Evolutionary conservation across 495 filamentous ascomycete species (phyloP).

Genomic region (Penicilliopsis zonata): DNA sequence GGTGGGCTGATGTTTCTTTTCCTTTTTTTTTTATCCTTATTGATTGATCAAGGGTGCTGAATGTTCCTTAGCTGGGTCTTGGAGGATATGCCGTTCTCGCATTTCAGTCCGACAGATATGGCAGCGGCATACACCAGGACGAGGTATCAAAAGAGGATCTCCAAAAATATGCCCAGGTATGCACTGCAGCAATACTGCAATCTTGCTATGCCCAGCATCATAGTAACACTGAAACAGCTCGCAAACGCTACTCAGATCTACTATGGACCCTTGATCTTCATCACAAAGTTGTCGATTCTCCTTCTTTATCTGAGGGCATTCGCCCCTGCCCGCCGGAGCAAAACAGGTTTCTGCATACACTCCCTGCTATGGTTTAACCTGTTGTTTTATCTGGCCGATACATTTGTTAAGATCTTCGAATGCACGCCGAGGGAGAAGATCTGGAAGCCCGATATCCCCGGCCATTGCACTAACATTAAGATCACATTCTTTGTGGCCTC

Average conservation of each 20-base stretch:
- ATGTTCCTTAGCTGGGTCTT: constrained; percentile 8
- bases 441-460: constrained; percentile 14
- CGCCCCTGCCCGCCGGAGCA: constrained; percentile 12
- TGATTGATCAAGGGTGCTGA: too few species aligned
- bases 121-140: constrained; percentile 7
- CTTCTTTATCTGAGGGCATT: constrained; percentile 28
- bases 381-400: constrained; percentile 19
- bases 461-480: constrained; percentile 18
- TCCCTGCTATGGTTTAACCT: constrained; percentile 18
- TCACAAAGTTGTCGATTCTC: constrained; percentile 28
- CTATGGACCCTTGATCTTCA: constrained; percentile 23
- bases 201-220: not conserved
- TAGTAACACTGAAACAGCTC: constrained; percentile 10
- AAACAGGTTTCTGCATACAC: constrained; percentile 18
- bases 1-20: too few species aligned
- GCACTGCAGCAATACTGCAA: too few species aligned
- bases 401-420: constrained; percentile 23
- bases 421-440: constrained; percentile 19
- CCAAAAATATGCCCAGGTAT: not conserved
- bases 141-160: constrained; percentile 4
- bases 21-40: not conserved
- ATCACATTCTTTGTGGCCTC: constrained; percentile 19
- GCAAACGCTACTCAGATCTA: constrained; percentile 20
- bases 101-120: constrained; percentile 11
- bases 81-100: constrained; percentile 10